Base-by-base conservation (phyloP, 208 protist species). In the Jaenimonas drosophilae region DNA sequence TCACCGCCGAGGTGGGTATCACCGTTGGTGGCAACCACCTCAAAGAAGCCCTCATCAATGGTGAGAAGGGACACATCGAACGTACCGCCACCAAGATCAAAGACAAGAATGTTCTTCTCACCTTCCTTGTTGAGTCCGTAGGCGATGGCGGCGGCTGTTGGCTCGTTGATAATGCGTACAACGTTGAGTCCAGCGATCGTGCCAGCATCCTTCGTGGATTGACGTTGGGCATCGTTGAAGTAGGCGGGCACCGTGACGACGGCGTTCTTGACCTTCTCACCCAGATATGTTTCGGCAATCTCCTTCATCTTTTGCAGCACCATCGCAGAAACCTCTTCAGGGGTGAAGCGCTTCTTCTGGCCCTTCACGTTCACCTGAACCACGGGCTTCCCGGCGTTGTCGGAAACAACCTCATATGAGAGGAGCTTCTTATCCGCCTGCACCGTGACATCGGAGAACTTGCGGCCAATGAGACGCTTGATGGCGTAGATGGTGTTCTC, bases 1-100 rank as follows among this genome's bases (percentile, higher is more conserved):
- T 98, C 95, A 39, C 97, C 97, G 40, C 97, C 97, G 26, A 99
- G 71, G 55, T 99, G 97, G 30, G 97, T 99, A 79, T 99, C 95
- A 54, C 97, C 97, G 60, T 82, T 89, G 31, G 97, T 99, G 20
- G 97, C 91, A 59, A 97, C 88, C 27, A 99, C 96, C 81, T 98
- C 96, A 59, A 98, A 98, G 65, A 99, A 92, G 59, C 96, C 96
- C 34, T 96, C 88, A 25, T 98, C 97, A 56, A 99, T 98, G 28
- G 88, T 91, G 14, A 99, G 89, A 46, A 99, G 70, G 23, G 96
- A 97, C 29, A 99, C 96, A 87, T 97, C 94, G 57, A 97, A 97
- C 21, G 92, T 97, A 36, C 95, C 96, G 31, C 96, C 96, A 39
- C 96, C 97, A 27, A 98, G 68, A 62, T 98, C 97, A 67, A 96